These are phyloP conservation scores for Yamadazyma akitaensis DNA, from an alignment of 805 yeast species.

Conservation along the genomic window DNA sequence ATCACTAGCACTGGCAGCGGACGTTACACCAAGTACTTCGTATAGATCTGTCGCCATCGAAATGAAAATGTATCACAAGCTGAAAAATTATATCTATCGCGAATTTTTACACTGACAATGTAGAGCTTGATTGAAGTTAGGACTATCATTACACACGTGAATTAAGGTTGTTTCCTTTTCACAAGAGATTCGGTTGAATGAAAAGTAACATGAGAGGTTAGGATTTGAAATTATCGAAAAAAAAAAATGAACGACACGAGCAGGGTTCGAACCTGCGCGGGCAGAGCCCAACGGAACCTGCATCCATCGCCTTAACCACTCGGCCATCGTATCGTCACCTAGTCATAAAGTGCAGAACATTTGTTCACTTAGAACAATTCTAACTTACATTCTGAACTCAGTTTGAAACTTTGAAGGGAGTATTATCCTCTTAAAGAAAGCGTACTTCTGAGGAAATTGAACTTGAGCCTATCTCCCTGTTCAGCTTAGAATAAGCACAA, in stretches of 20 bases:
- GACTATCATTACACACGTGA: no score
- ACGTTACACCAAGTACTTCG: slow-evolving; percentile 43
- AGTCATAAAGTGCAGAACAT: neutral
- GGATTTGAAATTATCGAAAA: no score
- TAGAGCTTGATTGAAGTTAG: no score
- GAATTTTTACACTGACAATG: neutral
- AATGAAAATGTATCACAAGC: neutral
- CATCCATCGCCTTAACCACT: slow-evolving; percentile 77
- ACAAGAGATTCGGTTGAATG: no score
- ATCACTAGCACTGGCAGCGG: slow-evolving; percentile 43
- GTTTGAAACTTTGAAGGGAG: no score
- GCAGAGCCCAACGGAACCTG: slow-evolving; percentile 72
- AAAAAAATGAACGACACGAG: slow-evolving; percentile 57
- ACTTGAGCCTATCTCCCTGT: no score
- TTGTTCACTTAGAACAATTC: neutral
- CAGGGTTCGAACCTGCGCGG: slow-evolving; percentile 82
- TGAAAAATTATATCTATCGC: neutral
- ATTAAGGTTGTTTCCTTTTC: no score
- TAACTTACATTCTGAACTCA: no score
- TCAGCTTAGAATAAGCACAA: no score
- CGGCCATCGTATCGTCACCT: slow-evolving; percentile 54
- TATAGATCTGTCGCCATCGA: slow-evolving; percentile 27
- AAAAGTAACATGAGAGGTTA: no score
- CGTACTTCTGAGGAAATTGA: no score
- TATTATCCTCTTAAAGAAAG: no score